Evolutionary conservation across 1,284 basidiomycete genomes (phyloP).

Genomic region (Volvariella surrecta): DNA sequence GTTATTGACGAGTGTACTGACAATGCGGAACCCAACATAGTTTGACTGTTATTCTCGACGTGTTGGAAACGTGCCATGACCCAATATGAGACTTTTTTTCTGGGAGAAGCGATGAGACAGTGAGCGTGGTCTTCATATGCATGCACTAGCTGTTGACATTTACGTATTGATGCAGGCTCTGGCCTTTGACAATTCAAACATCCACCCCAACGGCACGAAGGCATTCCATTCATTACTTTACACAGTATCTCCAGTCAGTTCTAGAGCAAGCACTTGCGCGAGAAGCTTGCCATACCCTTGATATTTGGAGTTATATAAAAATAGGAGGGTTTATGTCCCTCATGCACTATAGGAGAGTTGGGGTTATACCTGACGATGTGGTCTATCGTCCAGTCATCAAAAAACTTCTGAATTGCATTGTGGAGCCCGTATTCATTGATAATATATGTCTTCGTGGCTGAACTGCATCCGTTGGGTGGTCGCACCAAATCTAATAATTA

Average conservation of each 20-base stretch:
- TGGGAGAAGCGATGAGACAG: slow-evolving; percentile 16
- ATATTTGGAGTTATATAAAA: slow-evolving; percentile 21
- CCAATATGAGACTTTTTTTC: slow-evolving; percentile 11
- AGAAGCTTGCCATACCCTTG: slow-evolving; percentile 16
- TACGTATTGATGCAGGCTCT: not conserved
- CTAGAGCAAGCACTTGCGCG: slow-evolving; percentile 24
- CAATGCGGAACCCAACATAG: slow-evolving; percentile 12
- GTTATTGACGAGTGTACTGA: slow-evolving; percentile 25
- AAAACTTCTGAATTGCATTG: slow-evolving; percentile 3
- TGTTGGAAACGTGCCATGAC: slow-evolving; percentile 13
- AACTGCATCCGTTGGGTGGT: not conserved
- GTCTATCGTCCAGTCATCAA: slow-evolving; percentile 17
- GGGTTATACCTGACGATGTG: slow-evolving; percentile 22
- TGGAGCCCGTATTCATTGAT: slow-evolving; percentile 15
- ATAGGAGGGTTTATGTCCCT: slow-evolving; percentile 20
- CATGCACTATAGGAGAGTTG: slow-evolving; percentile 18
- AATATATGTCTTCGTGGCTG: slow-evolving; percentile 13
- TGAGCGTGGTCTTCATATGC: slow-evolving; percentile 9
- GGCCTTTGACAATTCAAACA: not conserved
- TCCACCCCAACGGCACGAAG: not conserved
- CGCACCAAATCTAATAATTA: not conserved
- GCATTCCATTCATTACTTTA: slow-evolving; percentile 21
- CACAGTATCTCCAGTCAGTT: slow-evolving; percentile 19
- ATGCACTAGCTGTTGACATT: not conserved
- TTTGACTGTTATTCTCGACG: slow-evolving; percentile 16